Evolutionary conservation across 139 green algal genomes (phyloP), one percentile per base, ranked within the genome.

Genomic region (Chlamydomonas asymmetrica): DNA sequence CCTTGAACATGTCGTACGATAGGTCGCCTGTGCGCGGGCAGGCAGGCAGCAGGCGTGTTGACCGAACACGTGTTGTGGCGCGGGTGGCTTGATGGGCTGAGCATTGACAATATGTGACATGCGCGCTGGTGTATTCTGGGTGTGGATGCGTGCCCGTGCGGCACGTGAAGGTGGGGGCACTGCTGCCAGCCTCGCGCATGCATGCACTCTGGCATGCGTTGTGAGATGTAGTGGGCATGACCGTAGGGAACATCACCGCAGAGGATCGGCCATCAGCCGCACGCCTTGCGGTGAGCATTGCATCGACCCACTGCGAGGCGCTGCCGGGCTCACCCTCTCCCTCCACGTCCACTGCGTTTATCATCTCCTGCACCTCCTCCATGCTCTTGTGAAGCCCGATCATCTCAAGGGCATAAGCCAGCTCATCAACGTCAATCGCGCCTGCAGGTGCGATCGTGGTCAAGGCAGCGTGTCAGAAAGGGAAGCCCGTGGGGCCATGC

Each of bases 401-500:
- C 62, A 82, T 68, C 43, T 74, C 59, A 62, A 88, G 69, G 0
- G 83, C 83, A 32, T 63, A 60, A 40, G 74, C 66, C 23, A 88
- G 83, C 80, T 88, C 83, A 40, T 80, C 71, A 25, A 83, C 80
- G 52, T 85, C 80, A 50, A 87, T 88, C 34, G 83, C 80, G 54
- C 80, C 78, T 84, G 78, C 54, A 41, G 48, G 23, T 39, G 22
- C n/a, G n/a, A n/a, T n/a, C n/a, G n/a, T n/a, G n/a, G n/a, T n/a
- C n/a, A n/a, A n/a, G n/a, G n/a, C n/a, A n/a, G n/a, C n/a, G n/a
- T n/a, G 39, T 4, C 6, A 8, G 6, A 4, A 27, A 52, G 61
- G 61, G 16, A 31, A 31, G 37, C 43, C 13, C 27, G 32, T 27
- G 32, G 16, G 59, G 32, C 52, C 45, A 16, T 13, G 45, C 13